A percentile compares a stretch with the other conserved stretches of the same genome.
Evolutionary conservation across 1,284 basidiomycete species (phyloP).

Genomic region (Microbotryum violaceum): DNA sequence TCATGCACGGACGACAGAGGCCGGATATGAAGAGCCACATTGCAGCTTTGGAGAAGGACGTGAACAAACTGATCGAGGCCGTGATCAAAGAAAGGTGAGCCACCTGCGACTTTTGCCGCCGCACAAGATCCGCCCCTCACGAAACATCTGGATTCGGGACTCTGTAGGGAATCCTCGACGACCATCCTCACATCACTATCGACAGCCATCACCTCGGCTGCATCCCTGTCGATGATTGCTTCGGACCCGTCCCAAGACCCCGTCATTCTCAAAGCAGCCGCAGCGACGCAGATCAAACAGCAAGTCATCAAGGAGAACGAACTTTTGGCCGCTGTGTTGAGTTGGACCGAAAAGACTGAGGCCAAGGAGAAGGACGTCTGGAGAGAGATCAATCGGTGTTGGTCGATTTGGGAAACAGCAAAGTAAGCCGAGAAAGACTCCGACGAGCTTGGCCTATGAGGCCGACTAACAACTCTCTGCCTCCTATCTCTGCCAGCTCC

Average conservation of each 20-base stretch:
- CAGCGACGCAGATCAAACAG: slow-evolving; percentile 19
- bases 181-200: slow-evolving; percentile 8
- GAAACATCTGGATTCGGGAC: not conserved
- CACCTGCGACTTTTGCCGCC: not conserved
- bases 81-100: slow-evolving; percentile 21
- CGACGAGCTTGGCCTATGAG: not conserved
- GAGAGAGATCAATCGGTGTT: slow-evolving; percentile 9
- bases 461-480: not conserved
- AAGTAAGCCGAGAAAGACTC: slow-evolving; percentile 5
- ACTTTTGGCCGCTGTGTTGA: slow-evolving; percentile 14
- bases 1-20: not conserved
- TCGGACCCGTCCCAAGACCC: slow-evolving; percentile 19
- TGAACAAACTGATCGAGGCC: slow-evolving; percentile 15
- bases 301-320: slow-evolving; percentile 28
- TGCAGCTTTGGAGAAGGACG: slow-evolving; percentile 22
- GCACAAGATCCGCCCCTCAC: not conserved
- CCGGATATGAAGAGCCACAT: slow-evolving; percentile 21
- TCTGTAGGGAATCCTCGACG: slow-evolving; percentile 6
- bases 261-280: slow-evolving; percentile 18
- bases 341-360: slow-evolving; percentile 18
- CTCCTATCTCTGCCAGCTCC: slow-evolving; percentile 9
- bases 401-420: slow-evolving; percentile 21
- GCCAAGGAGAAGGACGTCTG: slow-evolving; percentile 15
- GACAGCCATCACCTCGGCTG: not conserved
- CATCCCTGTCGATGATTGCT: slow-evolving; percentile 1